Conservation (phyloP, 495 filamentous ascomycete species). For the Clohesyomyces aquaticus region DNA sequence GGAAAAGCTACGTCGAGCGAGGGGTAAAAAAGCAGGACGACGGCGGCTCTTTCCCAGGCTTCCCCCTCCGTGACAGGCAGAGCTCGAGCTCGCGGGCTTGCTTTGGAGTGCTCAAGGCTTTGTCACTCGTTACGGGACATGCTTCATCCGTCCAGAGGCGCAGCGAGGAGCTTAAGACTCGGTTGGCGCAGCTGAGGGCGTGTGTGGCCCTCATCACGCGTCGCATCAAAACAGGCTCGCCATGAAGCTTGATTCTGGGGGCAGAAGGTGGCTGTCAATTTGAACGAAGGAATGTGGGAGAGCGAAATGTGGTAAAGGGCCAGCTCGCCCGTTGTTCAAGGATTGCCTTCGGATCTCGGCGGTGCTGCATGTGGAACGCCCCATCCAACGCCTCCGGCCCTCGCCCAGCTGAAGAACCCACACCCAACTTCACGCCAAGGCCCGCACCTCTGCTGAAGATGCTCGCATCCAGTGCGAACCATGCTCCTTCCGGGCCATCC, state of each 20-base stretch:
- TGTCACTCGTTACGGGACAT: background rate
- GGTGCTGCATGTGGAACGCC: background rate
- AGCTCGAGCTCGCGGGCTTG: background rate
- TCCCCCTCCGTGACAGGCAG: background rate
- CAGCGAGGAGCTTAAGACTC: constrained; percentile 19
- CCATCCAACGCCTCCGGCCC: constrained; percentile 20
- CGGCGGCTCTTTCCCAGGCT: background rate
- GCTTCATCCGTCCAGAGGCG: constrained; percentile 2
- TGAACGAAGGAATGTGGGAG: background rate
- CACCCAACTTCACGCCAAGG: constrained; percentile 27
- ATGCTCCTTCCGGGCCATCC: constrained; percentile 29
- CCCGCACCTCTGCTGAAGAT: constrained; percentile 27
- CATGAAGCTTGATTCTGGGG: constrained; percentile 7
- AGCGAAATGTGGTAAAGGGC: background rate
- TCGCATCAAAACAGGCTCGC: constrained; percentile 10
- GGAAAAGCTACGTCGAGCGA: background rate
- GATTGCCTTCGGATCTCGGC: constrained; percentile 14
- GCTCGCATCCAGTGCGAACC: constrained; percentile 4
- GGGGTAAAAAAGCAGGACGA: background rate
- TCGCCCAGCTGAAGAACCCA: constrained; percentile 24
- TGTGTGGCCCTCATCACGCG: constrained; percentile 19
- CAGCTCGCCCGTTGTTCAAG: constrained; percentile 26
- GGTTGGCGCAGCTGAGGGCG: constrained; percentile 37
- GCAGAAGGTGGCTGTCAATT: background rate
- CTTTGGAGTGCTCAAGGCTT: constrained; percentile 1